Conservation (phyloP, 768 basidiomycete species). For the Kwoniella dejecticola region DNA sequence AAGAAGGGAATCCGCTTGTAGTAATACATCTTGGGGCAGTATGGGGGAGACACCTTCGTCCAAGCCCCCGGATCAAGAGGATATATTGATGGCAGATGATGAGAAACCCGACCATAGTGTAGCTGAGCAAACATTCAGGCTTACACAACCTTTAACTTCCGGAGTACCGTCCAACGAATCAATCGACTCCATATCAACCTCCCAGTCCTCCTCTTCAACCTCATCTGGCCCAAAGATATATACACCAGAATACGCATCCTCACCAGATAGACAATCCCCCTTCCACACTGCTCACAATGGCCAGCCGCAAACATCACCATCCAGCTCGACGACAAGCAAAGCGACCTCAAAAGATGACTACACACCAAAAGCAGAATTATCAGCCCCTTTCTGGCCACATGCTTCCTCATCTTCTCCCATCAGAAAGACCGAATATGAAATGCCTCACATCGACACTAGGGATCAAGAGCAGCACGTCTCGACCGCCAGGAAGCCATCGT, state of each 20-base stretch:
- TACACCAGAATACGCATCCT: constrained; percentile 9
- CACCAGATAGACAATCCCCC: background rate
- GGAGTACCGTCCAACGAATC: constrained; percentile 7
- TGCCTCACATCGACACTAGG: background rate
- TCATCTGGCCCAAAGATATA: constrained; percentile 8
- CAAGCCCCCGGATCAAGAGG: constrained; percentile 1
- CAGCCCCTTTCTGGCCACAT: constrained; percentile 38
- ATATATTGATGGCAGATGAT: constrained; percentile 14
- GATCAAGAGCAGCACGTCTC: background rate
- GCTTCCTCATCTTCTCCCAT: constrained; percentile 15
- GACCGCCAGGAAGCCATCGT: constrained; percentile 7
- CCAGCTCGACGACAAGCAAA: constrained; percentile 30
- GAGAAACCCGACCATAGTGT: background rate
- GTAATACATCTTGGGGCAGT: constrained; percentile 25
- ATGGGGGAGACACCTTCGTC: constrained; percentile 13
- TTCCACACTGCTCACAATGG: background rate
- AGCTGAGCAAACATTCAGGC: background rate
- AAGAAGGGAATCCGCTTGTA: constrained; percentile 16
- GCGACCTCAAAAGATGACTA: constrained; percentile 32
- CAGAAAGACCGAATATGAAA: background rate
- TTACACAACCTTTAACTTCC: constrained; percentile 1
- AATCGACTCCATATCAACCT: constrained; percentile 5
- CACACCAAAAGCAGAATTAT: constrained; percentile 41
- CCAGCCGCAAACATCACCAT: constrained; percentile 13
- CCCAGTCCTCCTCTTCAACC: constrained; percentile 15